phyloP scores from a whole-genome alignment of 2,329 filamentous ascomycete species.

The Penicillium decumbens region DNA sequence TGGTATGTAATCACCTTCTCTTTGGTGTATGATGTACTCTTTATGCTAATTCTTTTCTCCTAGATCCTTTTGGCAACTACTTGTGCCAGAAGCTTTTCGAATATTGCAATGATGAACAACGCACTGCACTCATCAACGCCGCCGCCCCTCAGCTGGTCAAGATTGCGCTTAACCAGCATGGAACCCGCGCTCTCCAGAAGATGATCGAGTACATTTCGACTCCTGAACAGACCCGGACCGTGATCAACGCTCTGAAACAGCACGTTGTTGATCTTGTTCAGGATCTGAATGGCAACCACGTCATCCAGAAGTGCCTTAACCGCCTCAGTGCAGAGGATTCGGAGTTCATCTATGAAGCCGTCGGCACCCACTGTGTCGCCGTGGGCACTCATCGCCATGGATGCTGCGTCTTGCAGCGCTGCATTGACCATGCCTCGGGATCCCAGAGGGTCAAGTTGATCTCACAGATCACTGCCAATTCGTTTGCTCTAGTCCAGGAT shows the following conservation, averaged over 20 bases:
- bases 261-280: conserved; percentile 93
- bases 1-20: conserved; percentile 37
- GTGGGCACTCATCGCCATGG: conserved; percentile 97
- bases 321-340: conserved; percentile 79
- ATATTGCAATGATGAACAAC: conserved; percentile 90
- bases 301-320: conserved; percentile 98
- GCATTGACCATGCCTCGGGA: conserved; percentile 92
- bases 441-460: conserved; percentile 85
- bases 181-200: conserved; percentile 93
- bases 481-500: conserved; percentile 86
- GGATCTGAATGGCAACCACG: conserved; percentile 96
- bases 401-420: conserved; percentile 95
- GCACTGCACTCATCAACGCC: conserved; percentile 86
- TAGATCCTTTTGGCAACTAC: conserved; percentile 97
- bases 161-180: conserved; percentile 95
- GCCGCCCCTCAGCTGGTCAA: conserved; percentile 81
- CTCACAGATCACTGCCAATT: conserved; percentile 77
- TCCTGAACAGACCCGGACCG: conserved; percentile 75
- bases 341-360: conserved; percentile 95
- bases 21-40: not conserved
- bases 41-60: conserved; percentile 20
- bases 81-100: conserved; percentile 97
- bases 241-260: conserved; percentile 76
- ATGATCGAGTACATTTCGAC: conserved; percentile 98
- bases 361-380: conserved; percentile 77